phyloP scores from a whole-genome alignment of 441 rosid species.

The Mallotus japonicus region DNA sequence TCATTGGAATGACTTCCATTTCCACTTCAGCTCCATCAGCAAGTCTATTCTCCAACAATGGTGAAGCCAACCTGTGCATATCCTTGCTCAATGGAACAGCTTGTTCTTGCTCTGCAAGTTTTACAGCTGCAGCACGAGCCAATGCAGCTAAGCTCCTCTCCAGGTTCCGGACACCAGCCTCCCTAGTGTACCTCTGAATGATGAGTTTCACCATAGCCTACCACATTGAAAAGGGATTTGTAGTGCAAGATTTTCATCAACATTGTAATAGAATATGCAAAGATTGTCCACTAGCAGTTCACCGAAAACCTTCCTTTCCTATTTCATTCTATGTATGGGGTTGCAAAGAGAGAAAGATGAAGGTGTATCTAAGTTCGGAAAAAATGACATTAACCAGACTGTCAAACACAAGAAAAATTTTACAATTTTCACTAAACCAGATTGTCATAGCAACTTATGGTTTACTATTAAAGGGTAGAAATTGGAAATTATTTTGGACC shows the following conservation, averaged over 20 bases:
- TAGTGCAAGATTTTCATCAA: background rate
- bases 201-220: constrained; percentile 84
- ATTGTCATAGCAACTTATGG: background rate
- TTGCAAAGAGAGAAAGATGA: background rate
- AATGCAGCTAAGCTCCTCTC: constrained; percentile 93
- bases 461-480: background rate
- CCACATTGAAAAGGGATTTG: constrained; percentile 17
- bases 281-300: background rate
- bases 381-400: constrained; percentile 1
- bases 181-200: constrained; percentile 94
- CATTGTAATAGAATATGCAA: background rate
- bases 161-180: constrained; percentile 92
- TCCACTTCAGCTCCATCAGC: constrained; percentile 95
- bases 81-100: constrained; percentile 70
- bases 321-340: background rate
- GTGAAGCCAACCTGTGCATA: constrained; percentile 72
- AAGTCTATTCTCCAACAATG: constrained; percentile 79
- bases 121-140: constrained; percentile 99
- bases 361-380: background rate
- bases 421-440: background rate
- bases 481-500: background rate
- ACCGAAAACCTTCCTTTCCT: background rate
- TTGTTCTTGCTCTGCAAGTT: constrained; percentile 88
- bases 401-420: background rate
- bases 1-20: constrained; percentile 97